These are phyloP conservation scores for Tuber brumale DNA, from an alignment of 495 filamentous ascomycete species.

Conservation along the genomic window DNA sequence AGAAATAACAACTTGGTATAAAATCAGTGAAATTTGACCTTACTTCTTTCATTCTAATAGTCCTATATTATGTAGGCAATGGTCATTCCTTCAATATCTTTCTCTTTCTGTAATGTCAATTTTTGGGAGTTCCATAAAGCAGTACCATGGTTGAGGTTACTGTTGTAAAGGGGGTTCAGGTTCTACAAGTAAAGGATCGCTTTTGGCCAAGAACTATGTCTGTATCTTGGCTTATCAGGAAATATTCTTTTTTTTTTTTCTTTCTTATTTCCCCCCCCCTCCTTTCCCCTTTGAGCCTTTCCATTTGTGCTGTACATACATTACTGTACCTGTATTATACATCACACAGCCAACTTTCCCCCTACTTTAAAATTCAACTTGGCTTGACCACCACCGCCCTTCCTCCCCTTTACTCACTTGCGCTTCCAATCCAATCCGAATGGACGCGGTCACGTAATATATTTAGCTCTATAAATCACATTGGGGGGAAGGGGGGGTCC, in stretches of 20 bases:
- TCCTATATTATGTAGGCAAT: too few species aligned
- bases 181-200: too few species aligned
- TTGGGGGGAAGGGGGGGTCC: neutral
- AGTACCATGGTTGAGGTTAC: too few species aligned
- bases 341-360: neutral
- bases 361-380: neutral
- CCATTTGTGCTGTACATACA: neutral
- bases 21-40: too few species aligned
- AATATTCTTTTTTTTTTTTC: slow-evolving; percentile 12
- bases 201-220: too few species aligned
- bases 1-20: too few species aligned
- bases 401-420: neutral
- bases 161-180: too few species aligned
- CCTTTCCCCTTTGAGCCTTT: neutral
- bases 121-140: too few species aligned
- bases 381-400: neutral
- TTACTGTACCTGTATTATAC: neutral
- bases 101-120: too few species aligned
- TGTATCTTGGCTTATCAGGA: slow-evolving; percentile 18
- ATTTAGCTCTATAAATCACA: neutral
- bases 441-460: neutral
- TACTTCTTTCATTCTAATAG: too few species aligned
- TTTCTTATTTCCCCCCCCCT: too few species aligned
- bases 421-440: neutral
- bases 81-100: too few species aligned